phyloP scores from a whole-genome alignment of 2,329 filamentous ascomycete species.

The Nigrospora sphaerica region DNA sequence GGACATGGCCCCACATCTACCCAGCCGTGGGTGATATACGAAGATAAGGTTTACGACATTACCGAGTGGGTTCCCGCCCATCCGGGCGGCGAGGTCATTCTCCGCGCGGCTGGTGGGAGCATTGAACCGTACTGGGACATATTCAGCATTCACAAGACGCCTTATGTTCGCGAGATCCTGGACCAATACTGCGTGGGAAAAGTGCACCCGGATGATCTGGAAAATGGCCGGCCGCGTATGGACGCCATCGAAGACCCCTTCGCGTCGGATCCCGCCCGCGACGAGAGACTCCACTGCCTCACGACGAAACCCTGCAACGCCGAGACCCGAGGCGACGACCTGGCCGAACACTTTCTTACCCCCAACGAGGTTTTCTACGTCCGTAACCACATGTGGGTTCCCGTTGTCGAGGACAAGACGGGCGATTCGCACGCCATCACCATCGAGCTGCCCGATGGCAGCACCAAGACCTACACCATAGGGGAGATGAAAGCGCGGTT shows the following conservation, averaged over 20 bases:
- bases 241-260: constrained; percentile 54
- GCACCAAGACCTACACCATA: constrained; percentile 30
- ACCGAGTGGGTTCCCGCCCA: constrained; percentile 61
- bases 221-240: constrained; percentile 46
- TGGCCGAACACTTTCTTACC: constrained; percentile 35
- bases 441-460: constrained; percentile 34
- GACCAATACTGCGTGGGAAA: constrained; percentile 58
- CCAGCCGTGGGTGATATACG: constrained; percentile 57
- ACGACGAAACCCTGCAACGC: constrained; percentile 41
- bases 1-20: constrained; percentile 44
- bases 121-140: constrained; percentile 66
- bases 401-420: constrained; percentile 23
- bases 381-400: constrained; percentile 42
- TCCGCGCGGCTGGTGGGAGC: constrained; percentile 56
- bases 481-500: constrained; percentile 36
- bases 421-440: constrained; percentile 27
- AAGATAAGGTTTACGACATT: constrained; percentile 62
- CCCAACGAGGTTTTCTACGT: constrained; percentile 37
- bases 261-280: constrained; percentile 31
- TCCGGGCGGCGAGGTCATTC: constrained; percentile 61
- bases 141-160: constrained; percentile 60
- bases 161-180: constrained; percentile 58
- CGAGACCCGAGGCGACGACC: constrained; percentile 33
- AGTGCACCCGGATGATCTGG: constrained; percentile 50
- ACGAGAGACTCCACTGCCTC: constrained; percentile 29